phyloP scores from a whole-genome alignment of 768 basidiomycete species.

The Mycena alexandri region DNA sequence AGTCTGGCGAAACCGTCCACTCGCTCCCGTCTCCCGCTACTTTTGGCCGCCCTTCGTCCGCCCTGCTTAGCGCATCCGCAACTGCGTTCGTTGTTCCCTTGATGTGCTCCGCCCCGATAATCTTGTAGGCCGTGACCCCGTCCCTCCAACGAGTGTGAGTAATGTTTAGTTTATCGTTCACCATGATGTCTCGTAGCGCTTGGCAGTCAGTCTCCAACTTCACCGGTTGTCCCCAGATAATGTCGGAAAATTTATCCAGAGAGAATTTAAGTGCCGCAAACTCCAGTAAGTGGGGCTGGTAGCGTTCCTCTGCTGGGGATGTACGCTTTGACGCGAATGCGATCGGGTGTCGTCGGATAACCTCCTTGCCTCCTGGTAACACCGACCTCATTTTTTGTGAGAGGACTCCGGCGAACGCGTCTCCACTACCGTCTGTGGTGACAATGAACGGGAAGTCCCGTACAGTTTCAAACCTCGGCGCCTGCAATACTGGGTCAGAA shows the following conservation, averaged over 20 bases:
- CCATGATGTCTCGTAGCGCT: conserved; percentile 43
- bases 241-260: conserved; percentile 39
- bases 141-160: conserved; percentile 47
- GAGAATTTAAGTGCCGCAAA: conserved; percentile 42
- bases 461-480: conserved; percentile 41
- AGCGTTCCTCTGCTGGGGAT: conserved; percentile 46
- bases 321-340: conserved; percentile 52
- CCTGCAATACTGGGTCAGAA: conserved; percentile 38
- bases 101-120: no score
- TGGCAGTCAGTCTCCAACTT: conserved; percentile 34
- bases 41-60: no score
- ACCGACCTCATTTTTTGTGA: conserved; percentile 38
- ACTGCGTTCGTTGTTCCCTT: no score
- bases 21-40: no score
- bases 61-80: no score
- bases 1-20: no score
- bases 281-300: conserved; percentile 48
- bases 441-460: conserved; percentile 50
- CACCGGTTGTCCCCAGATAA: conserved; percentile 42
- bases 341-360: conserved; percentile 44
- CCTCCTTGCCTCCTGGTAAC: conserved; percentile 30
- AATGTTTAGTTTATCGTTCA: conserved; percentile 38
- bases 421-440: conserved; percentile 46
- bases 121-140: conserved; percentile 40
- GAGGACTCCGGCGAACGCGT: conserved; percentile 45